Evolutionary conservation across 768 basidiomycete genomes (phyloP), one percentile per base, ranked within the genome.

Genomic region (Paxillus involutus): DNA sequence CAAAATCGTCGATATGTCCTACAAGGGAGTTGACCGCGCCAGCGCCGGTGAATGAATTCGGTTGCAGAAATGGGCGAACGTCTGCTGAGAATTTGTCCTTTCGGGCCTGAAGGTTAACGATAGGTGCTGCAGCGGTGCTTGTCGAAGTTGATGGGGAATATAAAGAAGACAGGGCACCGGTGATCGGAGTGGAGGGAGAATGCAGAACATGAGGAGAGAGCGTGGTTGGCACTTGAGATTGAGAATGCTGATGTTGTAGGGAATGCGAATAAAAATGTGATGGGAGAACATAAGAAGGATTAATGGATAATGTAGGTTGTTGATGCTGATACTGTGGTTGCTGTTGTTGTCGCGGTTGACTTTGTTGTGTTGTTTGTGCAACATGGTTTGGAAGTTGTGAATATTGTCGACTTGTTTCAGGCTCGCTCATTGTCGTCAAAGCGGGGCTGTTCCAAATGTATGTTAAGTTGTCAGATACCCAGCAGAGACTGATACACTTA

Each of bases 141-240:
- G 60, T 52, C 50, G 67, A 59, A 35, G 68, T 33, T 55, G 72
- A 66, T 56, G 66, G 63, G 44, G 66, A 61, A 44, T 71, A 82
- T 69, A 73, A 81, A 59, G 59, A 75, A 53, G 68, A 71, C n/a
- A 75, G 56, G 30, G 61, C 14, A 24, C 69, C 53, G 7, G 71
- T 58, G 49, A 70, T 75, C 29, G 70, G 53, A 48, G 64, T 53
- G 37, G 81, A 75, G 2, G 85, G 79, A 6, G 83, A 76, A 63
- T 87, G 86, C 37, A 91, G 77, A 44, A 81, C 82, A 59, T 85
- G 85, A 9, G 88, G 88, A 2, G 87, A 83, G 35, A 89, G 80
- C 3, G 85, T 89, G 58, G 82, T 74, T 65, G 86, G 86, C n/a
- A 73, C 69, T 36, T 75, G 74, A 16, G 63, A 62, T 52, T 67